Evolutionary conservation across 164 flowering plant genomes (phyloP), one percentile per base, ranked within the genome.

Genomic region (Macadamia integrifolia): DNA sequence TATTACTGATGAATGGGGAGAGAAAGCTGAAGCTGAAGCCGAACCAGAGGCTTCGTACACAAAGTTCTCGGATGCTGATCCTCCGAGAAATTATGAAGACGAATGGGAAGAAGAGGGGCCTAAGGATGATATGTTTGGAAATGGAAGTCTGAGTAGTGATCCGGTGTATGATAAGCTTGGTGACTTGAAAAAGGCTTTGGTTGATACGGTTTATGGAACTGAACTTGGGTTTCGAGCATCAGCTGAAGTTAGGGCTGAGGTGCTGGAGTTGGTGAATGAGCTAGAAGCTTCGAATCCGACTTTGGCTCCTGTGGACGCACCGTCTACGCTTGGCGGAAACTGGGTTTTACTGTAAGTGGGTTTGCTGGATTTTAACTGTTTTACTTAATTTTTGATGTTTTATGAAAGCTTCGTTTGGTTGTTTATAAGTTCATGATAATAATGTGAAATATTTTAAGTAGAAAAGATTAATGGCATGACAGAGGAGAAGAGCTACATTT

Each of bases 341-440:
- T 92, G 97, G 98, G 77, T 92, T 74, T 80, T 94, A 73, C 62
- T 90, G 98, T 94, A 75, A 87, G 97, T 84, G 32, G 15, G 6
- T 62, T 42, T 11, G 0, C 1, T 29, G 1, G 50, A 46, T 46
- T 46, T 46, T 46, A 46, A 46, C 13, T 46, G 50, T 46, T 35
- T 35, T 35, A 35, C 53, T 49, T 4, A 14, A 1, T 49, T 49
- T 49, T 49, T 23, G 23, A 23, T 23, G 23, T 10, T 10, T 49
- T 49, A 10, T 49, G 8, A 49, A 8, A 49, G 53, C 40, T 2
- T 5, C 40, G 40, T 35, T 35, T 35, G 40, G 3, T 35, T 35
- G 40, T 35, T 35, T 35, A 35, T 35, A 1, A 35, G 40, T 35
- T 35, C 3, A 35, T 35, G 40, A 35, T 35, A 35, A 35, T 35